These are phyloP conservation scores for Sorghum bicolor DNA, from an alignment of 176 grass and related monocot genomes.

Conservation along the genomic window DNA sequence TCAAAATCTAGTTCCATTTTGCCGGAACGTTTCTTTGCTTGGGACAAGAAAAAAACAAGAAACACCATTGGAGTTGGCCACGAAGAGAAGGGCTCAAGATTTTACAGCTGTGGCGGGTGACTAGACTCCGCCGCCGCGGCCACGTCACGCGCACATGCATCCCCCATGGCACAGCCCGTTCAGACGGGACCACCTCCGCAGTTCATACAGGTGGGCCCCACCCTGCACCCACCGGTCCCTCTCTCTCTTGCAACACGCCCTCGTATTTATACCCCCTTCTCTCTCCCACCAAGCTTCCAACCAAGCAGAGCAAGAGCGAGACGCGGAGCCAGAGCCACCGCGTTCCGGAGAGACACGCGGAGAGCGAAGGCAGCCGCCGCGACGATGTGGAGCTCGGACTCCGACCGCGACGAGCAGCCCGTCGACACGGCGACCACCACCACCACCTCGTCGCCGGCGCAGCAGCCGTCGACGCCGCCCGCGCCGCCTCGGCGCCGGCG, in stretches of 20 bases:
- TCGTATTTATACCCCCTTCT: conserved; percentile 17
- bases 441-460: neutral
- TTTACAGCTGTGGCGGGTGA: neutral
- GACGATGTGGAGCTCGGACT: conserved; percentile 39
- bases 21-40: neutral
- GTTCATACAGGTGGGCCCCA: neutral
- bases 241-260: neutral
- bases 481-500: neutral
- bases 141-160: conserved; percentile 12
- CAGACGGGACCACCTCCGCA: neutral
- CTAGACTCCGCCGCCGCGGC: neutral
- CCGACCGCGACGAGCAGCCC: conserved; percentile 26
- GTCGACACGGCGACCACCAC: neutral
- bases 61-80: too few relatives aligned
- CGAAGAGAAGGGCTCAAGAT: neutral
- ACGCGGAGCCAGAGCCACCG: neutral
- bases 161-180: neutral
- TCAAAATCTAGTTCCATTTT: neutral
- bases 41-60: too few relatives aligned
- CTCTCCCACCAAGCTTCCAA: neutral
- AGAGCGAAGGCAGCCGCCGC: neutral
- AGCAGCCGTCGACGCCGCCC: neutral
- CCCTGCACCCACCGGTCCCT: neutral
- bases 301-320: neutral
- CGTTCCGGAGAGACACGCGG: neutral